Percentiles rank a stretch among this genome's conserved stretches.
Evolutionary conservation across 805 yeast genomes (phyloP).

Genomic region (Metschnikowia continentalis): DNA sequence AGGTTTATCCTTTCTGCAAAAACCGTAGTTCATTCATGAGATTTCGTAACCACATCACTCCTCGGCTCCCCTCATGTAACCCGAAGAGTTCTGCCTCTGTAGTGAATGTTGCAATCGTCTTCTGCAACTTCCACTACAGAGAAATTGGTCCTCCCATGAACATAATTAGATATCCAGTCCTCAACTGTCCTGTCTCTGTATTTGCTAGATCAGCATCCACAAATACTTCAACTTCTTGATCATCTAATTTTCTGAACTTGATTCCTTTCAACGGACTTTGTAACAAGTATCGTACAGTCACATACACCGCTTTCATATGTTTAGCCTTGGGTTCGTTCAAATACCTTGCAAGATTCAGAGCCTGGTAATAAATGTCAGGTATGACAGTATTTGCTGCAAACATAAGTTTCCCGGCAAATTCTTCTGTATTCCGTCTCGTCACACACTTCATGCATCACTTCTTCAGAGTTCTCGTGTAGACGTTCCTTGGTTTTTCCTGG

Average conservation of each 20-base stretch:
- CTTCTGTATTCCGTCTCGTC: background rate
- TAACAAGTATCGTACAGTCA: background rate
- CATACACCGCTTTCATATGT: background rate
- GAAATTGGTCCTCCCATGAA: background rate
- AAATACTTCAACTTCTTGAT: background rate
- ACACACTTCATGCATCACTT: background rate
- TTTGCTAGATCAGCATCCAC: background rate
- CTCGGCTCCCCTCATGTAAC: no score
- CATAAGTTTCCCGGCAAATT: background rate
- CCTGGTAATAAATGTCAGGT: background rate
- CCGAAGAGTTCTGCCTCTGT: no score
- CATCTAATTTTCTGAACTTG: background rate
- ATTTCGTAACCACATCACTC: no score
- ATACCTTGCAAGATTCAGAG: background rate
- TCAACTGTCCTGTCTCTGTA: background rate
- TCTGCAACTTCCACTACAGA: no score
- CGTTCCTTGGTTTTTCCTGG: background rate
- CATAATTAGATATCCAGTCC: background rate
- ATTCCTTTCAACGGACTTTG: background rate
- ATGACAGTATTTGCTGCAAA: background rate
- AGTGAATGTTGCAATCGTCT: no score
- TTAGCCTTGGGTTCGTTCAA: background rate
- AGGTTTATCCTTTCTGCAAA: no score
- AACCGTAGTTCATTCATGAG: no score
- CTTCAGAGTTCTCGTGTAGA: background rate